A percentile compares a stretch with the other conserved stretches of the same genome.
phyloP scores from a whole-genome alignment of 352 stramenopile species.

The Peronospora farinosa region DNA sequence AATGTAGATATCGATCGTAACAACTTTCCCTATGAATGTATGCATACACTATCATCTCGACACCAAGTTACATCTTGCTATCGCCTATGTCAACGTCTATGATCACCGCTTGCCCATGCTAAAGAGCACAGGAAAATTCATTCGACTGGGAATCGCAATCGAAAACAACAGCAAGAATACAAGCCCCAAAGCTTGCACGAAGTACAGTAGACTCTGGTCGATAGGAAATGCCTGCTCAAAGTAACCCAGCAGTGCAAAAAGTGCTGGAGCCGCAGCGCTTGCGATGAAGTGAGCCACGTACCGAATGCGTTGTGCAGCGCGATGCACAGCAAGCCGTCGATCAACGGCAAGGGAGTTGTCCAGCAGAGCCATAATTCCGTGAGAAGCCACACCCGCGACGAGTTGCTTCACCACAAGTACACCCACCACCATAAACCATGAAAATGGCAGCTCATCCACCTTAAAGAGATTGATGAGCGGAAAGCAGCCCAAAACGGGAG shows the following conservation, averaged over 20 bases:
- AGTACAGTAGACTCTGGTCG: conserved; percentile 76
- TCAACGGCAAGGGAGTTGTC: conserved; percentile 80
- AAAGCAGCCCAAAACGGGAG: conserved; percentile 60
- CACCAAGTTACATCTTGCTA: conserved; percentile 17
- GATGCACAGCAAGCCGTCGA: conserved; percentile 60
- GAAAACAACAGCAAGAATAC: conserved; percentile 72
- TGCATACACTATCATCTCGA: too few species aligned
- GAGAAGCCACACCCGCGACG: conserved; percentile 48
- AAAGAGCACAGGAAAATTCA: conserved; percentile 81
- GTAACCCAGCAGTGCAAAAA: conserved; percentile 75
- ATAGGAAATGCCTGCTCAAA: conserved; percentile 72
- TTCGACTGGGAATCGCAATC: conserved; percentile 63
- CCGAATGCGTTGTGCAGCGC: conserved; percentile 49
- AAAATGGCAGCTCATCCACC: conserved; percentile 53
- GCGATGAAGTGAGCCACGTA: conserved; percentile 57
- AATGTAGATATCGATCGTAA: conserved; percentile 39
- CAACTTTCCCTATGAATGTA: conserved; percentile 23
- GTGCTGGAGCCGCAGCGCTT: conserved; percentile 36
- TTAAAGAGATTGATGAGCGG: conserved; percentile 70
- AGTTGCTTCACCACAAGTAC: conserved; percentile 63
- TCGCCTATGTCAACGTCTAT: neutral
- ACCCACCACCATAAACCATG: conserved; percentile 49
- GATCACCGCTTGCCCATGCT: conserved; percentile 70
- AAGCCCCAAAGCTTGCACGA: conserved; percentile 58
- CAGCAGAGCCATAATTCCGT: conserved; percentile 58